phyloP scores from a whole-genome alignment of 805 yeast genomes.

The Blastobotrys chiropterorum region DNA sequence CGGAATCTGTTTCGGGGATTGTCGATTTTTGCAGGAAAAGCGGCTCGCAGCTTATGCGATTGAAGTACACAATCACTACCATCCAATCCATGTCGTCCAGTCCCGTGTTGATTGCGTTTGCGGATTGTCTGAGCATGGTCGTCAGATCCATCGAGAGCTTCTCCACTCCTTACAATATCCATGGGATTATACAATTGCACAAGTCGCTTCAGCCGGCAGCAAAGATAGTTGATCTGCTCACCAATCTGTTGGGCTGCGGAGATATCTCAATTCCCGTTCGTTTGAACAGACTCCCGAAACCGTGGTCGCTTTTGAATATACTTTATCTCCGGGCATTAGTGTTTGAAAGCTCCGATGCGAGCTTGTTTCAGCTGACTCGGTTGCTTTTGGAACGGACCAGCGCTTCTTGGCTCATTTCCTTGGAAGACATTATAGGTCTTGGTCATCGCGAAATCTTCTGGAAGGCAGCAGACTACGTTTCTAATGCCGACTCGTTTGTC shows the following conservation, averaged over 20 bases:
- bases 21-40: not conserved
- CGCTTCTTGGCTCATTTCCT: not conserved
- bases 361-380: constrained; percentile 1
- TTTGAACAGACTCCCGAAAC: constrained; percentile 4
- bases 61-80: constrained; percentile 2
- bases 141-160: constrained; percentile 2
- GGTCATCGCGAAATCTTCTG: constrained; percentile 3
- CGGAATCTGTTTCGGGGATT: not conserved
- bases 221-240: constrained; percentile 1
- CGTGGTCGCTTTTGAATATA: not conserved
- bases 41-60: constrained; percentile 2
- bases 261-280: constrained; percentile 1
- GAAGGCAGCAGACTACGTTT: constrained; percentile 1
- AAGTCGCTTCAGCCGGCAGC: not conserved
- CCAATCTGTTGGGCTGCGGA: constrained; percentile 5
- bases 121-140: constrained; percentile 5
- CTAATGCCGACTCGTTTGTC: not conserved
- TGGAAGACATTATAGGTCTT: constrained; percentile 2
- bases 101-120: constrained; percentile 9
- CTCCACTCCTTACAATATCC: not conserved
- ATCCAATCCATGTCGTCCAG: not conserved
- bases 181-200: not conserved
- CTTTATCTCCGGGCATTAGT: not conserved
- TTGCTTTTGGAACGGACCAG: not conserved
- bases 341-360: constrained; percentile 1